phyloP scores from a whole-genome alignment of 371 early-diverging fungal genomes.

The Coemansia sp. region DNA sequence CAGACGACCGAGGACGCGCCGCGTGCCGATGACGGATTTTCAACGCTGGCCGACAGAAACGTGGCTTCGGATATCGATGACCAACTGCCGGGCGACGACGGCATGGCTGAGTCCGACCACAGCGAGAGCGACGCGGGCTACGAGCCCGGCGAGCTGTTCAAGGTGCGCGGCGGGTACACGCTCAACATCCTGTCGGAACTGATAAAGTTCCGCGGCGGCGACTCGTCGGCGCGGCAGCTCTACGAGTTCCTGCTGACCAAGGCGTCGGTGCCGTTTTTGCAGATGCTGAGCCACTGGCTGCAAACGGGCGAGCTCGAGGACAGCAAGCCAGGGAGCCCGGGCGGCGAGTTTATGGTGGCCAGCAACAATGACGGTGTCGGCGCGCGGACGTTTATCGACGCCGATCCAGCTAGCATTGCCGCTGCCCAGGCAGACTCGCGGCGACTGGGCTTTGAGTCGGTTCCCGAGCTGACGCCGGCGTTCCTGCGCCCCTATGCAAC shows the following conservation, averaged over 20 bases:
- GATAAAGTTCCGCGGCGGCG: slow-evolving; percentile 54
- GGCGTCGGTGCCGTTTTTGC: slow-evolving; percentile 79
- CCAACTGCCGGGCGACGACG: slow-evolving; percentile 12
- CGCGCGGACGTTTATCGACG: slow-evolving; percentile 17
- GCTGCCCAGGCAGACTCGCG: slow-evolving; percentile 59
- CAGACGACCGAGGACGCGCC: slow-evolving; percentile 7
- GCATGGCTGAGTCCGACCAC: slow-evolving; percentile 12
- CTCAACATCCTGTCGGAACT: slow-evolving; percentile 27
- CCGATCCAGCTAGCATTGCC: slow-evolving; percentile 54
- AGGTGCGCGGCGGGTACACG: slow-evolving; percentile 44
- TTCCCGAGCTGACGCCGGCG: slow-evolving; percentile 58
- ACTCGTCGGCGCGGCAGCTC: slow-evolving; percentile 70
- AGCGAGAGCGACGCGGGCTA: slow-evolving; percentile 15
- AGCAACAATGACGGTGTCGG: slow-evolving; percentile 17
- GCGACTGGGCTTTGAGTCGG: slow-evolving; percentile 37
- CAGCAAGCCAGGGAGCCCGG: slow-evolving; percentile 52
- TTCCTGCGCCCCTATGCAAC: slow-evolving; percentile 71
- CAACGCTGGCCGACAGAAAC: slow-evolving; percentile 17
- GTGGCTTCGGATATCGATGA: slow-evolving; percentile 9
- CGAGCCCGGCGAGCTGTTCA: slow-evolving; percentile 27
- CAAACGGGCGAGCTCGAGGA: slow-evolving; percentile 82
- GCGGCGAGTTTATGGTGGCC: slow-evolving; percentile 87
- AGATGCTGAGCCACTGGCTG: slow-evolving; percentile 84
- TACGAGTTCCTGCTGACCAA: slow-evolving; percentile 73
- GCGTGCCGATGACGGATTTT: slow-evolving; percentile 21